Evolutionary conservation across 2,329 filamentous ascomycete species (phyloP).

Genomic region (Sphaerulina vaccinii): DNA sequence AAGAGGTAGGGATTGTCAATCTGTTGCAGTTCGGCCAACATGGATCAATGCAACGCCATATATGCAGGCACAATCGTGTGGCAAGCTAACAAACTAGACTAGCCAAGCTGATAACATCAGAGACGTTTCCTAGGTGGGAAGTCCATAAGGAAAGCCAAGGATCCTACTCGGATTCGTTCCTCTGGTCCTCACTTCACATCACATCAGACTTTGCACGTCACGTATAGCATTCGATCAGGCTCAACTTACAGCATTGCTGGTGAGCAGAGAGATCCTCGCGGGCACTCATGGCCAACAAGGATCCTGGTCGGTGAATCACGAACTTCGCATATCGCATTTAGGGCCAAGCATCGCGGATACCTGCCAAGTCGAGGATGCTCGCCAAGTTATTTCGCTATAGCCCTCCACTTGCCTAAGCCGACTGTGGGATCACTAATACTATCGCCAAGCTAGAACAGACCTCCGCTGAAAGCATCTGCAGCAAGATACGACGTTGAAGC

Average conservation of each 20-base stretch:
- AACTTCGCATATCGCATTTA: no score
- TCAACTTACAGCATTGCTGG: background rate
- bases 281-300: no score
- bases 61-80: constrained; percentile 15
- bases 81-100: constrained; percentile 9
- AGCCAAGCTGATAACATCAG: constrained; percentile 20
- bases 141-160: constrained; percentile 23
- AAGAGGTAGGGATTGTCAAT: background rate
- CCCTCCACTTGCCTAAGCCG: no score
- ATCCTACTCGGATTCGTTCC: background rate
- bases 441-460: no score
- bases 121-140: constrained; percentile 18
- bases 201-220: background rate
- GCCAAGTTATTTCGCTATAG: no score
- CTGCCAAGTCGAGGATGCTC: no score
- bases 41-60: constrained; percentile 6
- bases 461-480: no score
- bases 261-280: background rate
- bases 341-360: no score
- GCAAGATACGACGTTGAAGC: no score
- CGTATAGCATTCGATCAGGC: background rate
- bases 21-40: background rate
- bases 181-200: background rate
- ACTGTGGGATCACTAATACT: no score
- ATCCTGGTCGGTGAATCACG: background rate